Evolutionary conservation across 768 basidiomycete genomes (phyloP).

Genomic region (Panus rudis): DNA sequence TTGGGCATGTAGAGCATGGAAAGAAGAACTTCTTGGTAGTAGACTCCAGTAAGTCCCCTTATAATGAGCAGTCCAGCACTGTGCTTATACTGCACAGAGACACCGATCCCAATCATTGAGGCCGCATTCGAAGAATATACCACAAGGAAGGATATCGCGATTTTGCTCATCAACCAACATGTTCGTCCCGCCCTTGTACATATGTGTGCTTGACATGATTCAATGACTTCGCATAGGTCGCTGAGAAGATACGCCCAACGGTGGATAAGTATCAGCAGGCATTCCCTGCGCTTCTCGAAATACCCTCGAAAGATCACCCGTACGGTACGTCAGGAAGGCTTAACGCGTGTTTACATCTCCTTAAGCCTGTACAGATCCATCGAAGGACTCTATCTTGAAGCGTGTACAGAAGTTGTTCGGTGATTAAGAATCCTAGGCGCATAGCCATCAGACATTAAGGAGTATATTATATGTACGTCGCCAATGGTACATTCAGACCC

Average conservation of each 20-base stretch:
- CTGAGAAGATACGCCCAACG: constrained; percentile 92
- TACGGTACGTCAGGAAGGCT: constrained; percentile 77
- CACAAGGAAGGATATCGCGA: constrained; percentile 83
- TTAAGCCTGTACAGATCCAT: constrained; percentile 58
- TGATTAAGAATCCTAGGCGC: constrained; percentile 44
- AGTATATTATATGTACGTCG: not conserved
- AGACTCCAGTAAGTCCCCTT: constrained; percentile 84
- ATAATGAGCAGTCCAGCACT: not conserved
- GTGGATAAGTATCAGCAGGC: constrained; percentile 95
- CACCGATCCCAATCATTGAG: constrained; percentile 85
- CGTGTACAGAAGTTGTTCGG: constrained; percentile 95
- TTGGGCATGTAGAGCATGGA: constrained; percentile 87
- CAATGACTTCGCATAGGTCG: constrained; percentile 49
- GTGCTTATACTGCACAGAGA: constrained; percentile 50
- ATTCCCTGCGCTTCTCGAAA: constrained; percentile 95
- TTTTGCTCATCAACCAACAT: constrained; percentile 97
- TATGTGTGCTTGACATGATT: not conserved
- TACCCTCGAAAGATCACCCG: constrained; percentile 97
- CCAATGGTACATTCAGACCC: not conserved
- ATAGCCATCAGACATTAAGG: not conserved
- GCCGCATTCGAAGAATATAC: constrained; percentile 92
- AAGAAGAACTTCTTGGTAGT: constrained; percentile 98
- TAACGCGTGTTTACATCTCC: constrained; percentile 10
- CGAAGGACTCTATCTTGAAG: constrained; percentile 92
- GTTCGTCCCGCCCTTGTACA: constrained; percentile 53